Evolutionary conservation across 345 rosid species (phyloP).

Genomic region (Geranium brycei): DNA sequence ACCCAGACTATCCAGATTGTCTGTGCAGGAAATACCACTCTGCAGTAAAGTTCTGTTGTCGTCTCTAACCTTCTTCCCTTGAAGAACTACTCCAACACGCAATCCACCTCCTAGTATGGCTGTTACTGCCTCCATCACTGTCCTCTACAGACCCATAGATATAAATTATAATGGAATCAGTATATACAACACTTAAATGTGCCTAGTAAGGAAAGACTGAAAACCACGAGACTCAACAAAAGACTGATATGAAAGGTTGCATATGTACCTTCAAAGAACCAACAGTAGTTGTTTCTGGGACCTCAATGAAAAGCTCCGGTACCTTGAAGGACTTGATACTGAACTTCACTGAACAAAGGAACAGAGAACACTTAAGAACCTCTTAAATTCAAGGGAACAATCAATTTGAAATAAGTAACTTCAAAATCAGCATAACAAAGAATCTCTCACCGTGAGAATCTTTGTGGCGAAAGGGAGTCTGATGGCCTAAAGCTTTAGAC

Average conservation of each 20-base stretch:
- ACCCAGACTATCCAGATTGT: conserved; percentile 51
- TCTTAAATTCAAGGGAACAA: conserved; percentile 4
- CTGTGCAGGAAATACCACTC: conserved; percentile 57
- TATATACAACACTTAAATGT: no score
- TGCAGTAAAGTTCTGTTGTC: conserved; percentile 63
- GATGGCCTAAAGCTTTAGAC: conserved; percentile 34
- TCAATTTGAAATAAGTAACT: conserved; percentile 5
- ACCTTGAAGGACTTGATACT: conserved; percentile 78
- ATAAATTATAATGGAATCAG: neutral
- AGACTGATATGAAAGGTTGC: neutral
- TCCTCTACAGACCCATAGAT: conserved; percentile 34
- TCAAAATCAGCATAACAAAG: conserved; percentile 9
- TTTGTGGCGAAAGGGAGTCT: conserved; percentile 28
- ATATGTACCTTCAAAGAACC: conserved; percentile 69
- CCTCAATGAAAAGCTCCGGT: conserved; percentile 81
- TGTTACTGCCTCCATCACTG: conserved; percentile 64
- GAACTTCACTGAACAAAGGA: conserved; percentile 62
- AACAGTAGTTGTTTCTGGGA: conserved; percentile 72
- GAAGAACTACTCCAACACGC: conserved; percentile 62
- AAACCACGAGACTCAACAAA: neutral
- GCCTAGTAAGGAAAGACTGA: neutral
- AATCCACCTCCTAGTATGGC: conserved; percentile 69
- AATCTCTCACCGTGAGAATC: conserved; percentile 57
- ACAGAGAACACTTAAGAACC: conserved; percentile 16
- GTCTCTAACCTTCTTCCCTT: conserved; percentile 87